phyloP scores from a whole-genome alignment of 1,284 basidiomycete species.

The Ceratobasidium theobromae region DNA sequence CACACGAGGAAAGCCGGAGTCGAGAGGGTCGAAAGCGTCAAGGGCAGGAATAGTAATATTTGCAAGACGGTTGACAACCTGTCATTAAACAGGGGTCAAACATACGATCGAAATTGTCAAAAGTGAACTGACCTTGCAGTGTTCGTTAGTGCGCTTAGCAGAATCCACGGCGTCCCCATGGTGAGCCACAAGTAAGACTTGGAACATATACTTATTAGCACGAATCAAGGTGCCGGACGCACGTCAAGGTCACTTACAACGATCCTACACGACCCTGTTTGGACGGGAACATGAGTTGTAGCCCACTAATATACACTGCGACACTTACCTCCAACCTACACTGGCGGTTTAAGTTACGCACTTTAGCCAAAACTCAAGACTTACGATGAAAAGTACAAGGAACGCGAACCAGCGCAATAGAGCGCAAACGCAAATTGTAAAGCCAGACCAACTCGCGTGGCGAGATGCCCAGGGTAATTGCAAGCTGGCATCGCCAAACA shows the following conservation, averaged over 20 bases:
- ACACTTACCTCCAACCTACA: not conserved
- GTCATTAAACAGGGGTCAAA: not conserved
- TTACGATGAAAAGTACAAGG: constrained; percentile 1
- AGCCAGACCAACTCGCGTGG: constrained; percentile 27
- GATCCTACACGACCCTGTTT: not conserved
- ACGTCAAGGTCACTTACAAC: not conserved
- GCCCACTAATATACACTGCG: not conserved
- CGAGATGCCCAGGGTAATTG: constrained; percentile 12
- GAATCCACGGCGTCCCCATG: constrained; percentile 27
- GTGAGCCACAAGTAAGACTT: too few relatives aligned
- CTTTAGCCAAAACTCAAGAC: not conserved
- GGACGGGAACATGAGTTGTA: not conserved
- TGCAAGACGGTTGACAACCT: constrained; percentile 59
- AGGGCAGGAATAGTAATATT: constrained; percentile 79
- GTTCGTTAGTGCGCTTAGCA: constrained; percentile 29
- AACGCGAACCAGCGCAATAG: constrained; percentile 30
- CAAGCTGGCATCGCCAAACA: constrained; percentile 21
- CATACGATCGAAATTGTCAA: not conserved
- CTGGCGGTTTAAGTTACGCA: not conserved
- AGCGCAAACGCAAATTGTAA: constrained; percentile 21
- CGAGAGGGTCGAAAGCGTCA: constrained; percentile 77
- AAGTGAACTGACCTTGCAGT: constrained; percentile 21
- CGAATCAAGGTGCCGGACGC: too few relatives aligned
- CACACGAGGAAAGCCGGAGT: constrained; percentile 76
- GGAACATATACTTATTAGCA: too few relatives aligned